These are phyloP conservation scores for Populus hybrid DNA, from an alignment of 441 rosid species.

Conservation along the genomic window DNA sequence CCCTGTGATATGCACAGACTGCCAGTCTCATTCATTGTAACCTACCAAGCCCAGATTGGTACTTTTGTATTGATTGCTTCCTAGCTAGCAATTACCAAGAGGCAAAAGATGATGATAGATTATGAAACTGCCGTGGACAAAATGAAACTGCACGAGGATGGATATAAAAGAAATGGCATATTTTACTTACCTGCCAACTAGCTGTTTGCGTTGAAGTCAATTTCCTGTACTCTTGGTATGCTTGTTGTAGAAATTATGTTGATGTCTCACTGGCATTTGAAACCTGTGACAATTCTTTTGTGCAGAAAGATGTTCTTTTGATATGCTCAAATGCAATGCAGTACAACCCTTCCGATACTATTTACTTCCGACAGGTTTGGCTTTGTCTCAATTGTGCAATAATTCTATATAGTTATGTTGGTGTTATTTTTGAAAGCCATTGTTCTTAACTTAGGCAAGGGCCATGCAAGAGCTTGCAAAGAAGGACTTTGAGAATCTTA, in stretches of 20 bases:
- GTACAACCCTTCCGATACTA: slow-evolving; percentile 81
- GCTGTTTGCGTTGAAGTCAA: not conserved
- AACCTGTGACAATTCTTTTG: slow-evolving; percentile 3
- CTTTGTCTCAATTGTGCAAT: slow-evolving; percentile 12
- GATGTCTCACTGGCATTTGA: slow-evolving; percentile 14
- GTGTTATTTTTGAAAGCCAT: slow-evolving; percentile 2
- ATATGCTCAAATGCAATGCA: slow-evolving; percentile 89
- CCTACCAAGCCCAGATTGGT: not conserved
- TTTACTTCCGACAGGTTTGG: slow-evolving; percentile 78
- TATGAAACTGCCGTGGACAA: not conserved
- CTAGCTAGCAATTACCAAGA: not conserved
- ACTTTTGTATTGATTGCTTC: not conserved
- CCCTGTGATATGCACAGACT: not conserved
- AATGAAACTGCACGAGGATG: not conserved
- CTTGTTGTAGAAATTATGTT: slow-evolving; percentile 1
- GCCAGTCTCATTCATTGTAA: not conserved
- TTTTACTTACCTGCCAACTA: not conserved
- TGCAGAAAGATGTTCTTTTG: slow-evolving; percentile 75
- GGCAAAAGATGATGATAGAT: not conserved
- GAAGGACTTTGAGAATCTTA: slow-evolving; percentile 71
- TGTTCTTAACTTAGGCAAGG: slow-evolving; percentile 46
- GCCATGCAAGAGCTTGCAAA: slow-evolving; percentile 73
- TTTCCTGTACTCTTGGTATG: not conserved
- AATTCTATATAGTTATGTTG: slow-evolving; percentile 4
- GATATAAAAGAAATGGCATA: not conserved